Evolutionary conservation across 2,329 filamentous ascomycete species (phyloP).

Genomic region (Colletotrichum orchidophilum): DNA sequence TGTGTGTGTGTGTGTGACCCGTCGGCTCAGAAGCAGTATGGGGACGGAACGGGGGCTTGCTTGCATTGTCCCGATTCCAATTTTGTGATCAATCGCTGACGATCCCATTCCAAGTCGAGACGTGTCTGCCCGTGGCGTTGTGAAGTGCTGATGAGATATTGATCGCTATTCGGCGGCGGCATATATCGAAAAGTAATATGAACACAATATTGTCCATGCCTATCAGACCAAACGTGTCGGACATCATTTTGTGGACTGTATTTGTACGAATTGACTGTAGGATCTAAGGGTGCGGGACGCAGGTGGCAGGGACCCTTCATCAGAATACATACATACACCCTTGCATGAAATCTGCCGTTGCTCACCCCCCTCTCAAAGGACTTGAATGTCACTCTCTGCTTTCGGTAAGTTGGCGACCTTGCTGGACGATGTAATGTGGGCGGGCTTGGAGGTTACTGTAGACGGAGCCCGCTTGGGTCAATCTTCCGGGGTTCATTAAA

Average conservation of each 20-base stretch:
- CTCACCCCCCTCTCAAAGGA: background rate
- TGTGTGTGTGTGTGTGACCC: background rate
- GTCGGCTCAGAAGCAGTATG: background rate
- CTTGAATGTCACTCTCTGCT: slow-evolving; percentile 16
- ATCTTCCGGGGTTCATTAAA: background rate
- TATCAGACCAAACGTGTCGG: background rate
- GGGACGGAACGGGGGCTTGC: background rate
- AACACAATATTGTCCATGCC: background rate
- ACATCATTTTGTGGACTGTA: too few relatives aligned
- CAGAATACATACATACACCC: background rate
- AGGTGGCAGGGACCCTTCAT: background rate
- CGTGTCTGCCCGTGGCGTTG: background rate
- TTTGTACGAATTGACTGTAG: background rate
- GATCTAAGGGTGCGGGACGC: background rate
- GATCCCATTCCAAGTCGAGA: background rate
- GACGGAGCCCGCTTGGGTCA: background rate
- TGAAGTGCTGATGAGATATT: background rate
- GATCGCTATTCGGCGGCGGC: background rate
- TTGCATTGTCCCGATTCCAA: background rate
- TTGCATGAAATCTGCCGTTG: background rate
- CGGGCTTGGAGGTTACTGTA: background rate
- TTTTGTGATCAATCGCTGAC: background rate
- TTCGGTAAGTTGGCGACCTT: background rate
- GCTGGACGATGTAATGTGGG: background rate
- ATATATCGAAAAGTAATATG: background rate